These are phyloP conservation scores for Endocalyx cinctus DNA, from an alignment of 2,329 filamentous ascomycete genomes.

Conservation along the genomic window DNA sequence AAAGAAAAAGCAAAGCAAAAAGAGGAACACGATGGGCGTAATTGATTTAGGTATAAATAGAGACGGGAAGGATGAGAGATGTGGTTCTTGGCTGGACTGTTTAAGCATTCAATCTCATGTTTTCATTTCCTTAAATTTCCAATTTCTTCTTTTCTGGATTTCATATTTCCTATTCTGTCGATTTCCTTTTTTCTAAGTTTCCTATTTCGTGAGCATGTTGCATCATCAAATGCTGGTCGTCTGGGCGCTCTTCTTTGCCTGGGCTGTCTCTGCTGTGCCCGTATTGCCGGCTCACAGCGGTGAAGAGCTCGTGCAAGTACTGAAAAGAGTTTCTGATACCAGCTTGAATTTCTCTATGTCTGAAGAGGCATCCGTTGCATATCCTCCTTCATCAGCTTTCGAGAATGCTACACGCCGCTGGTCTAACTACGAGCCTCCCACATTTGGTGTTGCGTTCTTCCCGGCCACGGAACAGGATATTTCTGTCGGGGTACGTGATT, in stretches of 20 bases:
- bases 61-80: too few relatives aligned
- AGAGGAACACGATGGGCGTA: too few relatives aligned
- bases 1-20: too few relatives aligned
- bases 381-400: slow-evolving; percentile 7
- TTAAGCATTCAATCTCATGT: too few relatives aligned
- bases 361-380: slow-evolving; percentile 5
- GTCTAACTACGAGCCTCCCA: slow-evolving; percentile 9
- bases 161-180: too few relatives aligned
- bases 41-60: too few relatives aligned
- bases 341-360: slow-evolving; percentile 8
- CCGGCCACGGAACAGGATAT: slow-evolving; percentile 9
- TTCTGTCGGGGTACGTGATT: slow-evolving; percentile 6
- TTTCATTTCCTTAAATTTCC: too few relatives aligned
- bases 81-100: too few relatives aligned
- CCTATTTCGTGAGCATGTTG: too few relatives aligned
- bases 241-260: slow-evolving; percentile 6
- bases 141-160: too few relatives aligned
- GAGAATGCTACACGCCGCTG: slow-evolving; percentile 7
- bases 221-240: too few relatives aligned
- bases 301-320: slow-evolving; percentile 6
- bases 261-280: slow-evolving; percentile 7
- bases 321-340: slow-evolving; percentile 2
- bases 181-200: too few relatives aligned
- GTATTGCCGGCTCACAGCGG: slow-evolving; percentile 8
- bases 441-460: slow-evolving; percentile 8